phyloP scores from a whole-genome alignment of 768 basidiomycete species.

The Suillus subaureus region DNA sequence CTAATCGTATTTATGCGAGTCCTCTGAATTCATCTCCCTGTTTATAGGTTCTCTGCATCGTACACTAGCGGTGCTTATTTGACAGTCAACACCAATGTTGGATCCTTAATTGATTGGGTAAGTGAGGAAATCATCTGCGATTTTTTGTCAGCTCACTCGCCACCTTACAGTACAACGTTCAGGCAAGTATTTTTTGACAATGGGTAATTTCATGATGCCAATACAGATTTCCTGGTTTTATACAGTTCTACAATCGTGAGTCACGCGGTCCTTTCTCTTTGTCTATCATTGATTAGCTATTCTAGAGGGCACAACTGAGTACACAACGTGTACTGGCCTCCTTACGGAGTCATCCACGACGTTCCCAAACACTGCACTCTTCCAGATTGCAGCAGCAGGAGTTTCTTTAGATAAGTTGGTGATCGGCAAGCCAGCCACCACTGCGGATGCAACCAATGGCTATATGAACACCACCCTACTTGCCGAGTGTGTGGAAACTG shows the following conservation, averaged over 20 bases:
- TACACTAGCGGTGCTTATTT: slow-evolving; percentile 44
- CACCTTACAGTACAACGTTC: slow-evolving; percentile 19
- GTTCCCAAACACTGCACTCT: slow-evolving; percentile 48
- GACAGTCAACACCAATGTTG: slow-evolving; percentile 39
- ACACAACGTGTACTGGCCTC: slow-evolving; percentile 41
- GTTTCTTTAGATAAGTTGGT: slow-evolving; percentile 66
- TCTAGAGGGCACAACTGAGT: slow-evolving; percentile 40
- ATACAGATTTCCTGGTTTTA: background rate
- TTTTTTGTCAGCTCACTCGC: background rate
- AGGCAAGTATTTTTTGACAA: slow-evolving; percentile 6
- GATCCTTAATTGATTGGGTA: slow-evolving; percentile 49
- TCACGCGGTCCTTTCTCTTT: background rate
- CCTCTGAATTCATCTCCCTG: background rate
- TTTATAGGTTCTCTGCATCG: slow-evolving; percentile 35
- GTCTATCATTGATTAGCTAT: background rate
- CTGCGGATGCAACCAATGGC: slow-evolving; percentile 54
- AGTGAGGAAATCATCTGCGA: background rate
- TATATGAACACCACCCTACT: slow-evolving; percentile 59
- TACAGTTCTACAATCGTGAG: slow-evolving; percentile 46
- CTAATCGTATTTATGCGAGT: background rate
- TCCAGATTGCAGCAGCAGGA: slow-evolving; percentile 54
- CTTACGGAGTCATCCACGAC: slow-evolving; percentile 40
- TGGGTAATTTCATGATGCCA: background rate
- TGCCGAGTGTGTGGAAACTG: slow-evolving; percentile 61
- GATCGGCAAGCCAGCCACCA: slow-evolving; percentile 70